These are phyloP conservation scores for Claviceps pazoutovae DNA, from an alignment of 2,329 filamentous ascomycete genomes.

Conservation along the genomic window DNA sequence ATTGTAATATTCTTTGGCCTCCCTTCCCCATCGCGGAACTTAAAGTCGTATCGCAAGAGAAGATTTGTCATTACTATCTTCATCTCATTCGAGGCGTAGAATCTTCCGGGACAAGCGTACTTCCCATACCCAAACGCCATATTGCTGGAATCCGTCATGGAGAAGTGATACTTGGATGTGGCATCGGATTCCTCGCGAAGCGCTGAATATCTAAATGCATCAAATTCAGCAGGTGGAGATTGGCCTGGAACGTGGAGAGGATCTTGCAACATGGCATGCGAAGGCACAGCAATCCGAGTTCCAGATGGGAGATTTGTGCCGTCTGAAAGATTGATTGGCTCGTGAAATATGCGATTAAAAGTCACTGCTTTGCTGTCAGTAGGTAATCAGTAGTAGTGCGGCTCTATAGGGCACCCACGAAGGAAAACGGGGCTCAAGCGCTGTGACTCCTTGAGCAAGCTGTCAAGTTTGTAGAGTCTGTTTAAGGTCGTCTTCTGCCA, in stretches of 20 bases:
- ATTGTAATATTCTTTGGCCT: background rate
- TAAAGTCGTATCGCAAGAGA: slow-evolving; percentile 34
- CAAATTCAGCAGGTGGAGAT: slow-evolving; percentile 20
- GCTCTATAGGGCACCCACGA: background rate
- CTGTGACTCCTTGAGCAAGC: slow-evolving; percentile 3
- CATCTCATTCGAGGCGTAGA: slow-evolving; percentile 35
- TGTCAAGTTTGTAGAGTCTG: slow-evolving; percentile 13
- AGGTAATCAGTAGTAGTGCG: background rate
- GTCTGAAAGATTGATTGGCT: slow-evolving; percentile 2
- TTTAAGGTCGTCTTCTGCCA: slow-evolving; percentile 19
- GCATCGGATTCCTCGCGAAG: slow-evolving; percentile 20
- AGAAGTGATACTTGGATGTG: slow-evolving; percentile 24
- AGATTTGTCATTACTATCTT: slow-evolving; percentile 36
- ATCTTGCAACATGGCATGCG: background rate
- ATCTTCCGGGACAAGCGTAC: slow-evolving; percentile 23
- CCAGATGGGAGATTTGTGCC: slow-evolving; percentile 2
- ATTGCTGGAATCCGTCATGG: slow-evolving; percentile 32
- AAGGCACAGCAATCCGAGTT: slow-evolving; percentile 1
- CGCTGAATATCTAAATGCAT: slow-evolving; percentile 30
- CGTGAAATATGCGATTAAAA: slow-evolving; percentile 1
- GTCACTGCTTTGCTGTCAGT: background rate
- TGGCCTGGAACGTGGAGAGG: slow-evolving; percentile 18
- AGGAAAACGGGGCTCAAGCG: background rate
- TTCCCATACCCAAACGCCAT: slow-evolving; percentile 38
- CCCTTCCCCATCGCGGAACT: slow-evolving; percentile 8